Evolutionary conservation across 2,329 filamentous ascomycete species (phyloP).

Genomic region (Metarhizium rileyi): DNA sequence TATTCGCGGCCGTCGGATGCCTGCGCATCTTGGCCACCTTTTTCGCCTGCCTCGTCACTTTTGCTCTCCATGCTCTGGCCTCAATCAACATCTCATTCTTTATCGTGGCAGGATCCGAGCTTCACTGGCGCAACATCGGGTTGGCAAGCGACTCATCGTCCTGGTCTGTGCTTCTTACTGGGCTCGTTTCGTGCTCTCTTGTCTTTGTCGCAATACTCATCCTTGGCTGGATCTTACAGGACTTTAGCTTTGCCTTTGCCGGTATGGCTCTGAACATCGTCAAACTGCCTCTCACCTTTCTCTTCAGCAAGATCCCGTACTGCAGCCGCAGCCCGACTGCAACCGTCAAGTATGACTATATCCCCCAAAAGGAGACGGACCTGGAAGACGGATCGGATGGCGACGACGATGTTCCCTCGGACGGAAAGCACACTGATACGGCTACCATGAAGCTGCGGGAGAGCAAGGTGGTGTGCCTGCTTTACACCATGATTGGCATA

Average conservation of each 20-base stretch:
- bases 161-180: conserved; percentile 16
- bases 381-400: conserved; percentile 7
- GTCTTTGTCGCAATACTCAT: conserved; percentile 8
- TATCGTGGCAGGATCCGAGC: conserved; percentile 17
- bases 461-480: conserved; percentile 5
- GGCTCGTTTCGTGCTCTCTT: conserved; percentile 13
- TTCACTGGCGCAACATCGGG: conserved; percentile 19
- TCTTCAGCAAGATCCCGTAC: conserved; percentile 8
- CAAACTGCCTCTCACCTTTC: conserved; percentile 9
- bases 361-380: conserved; percentile 11
- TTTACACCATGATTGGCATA: conserved; percentile 15
- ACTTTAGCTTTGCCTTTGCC: conserved; percentile 11
- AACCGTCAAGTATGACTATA: conserved; percentile 6
- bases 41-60: conserved; percentile 13
- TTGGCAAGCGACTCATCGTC: conserved; percentile 16
- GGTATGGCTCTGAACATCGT: conserved; percentile 13
- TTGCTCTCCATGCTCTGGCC: conserved; percentile 13
- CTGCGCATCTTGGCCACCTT: conserved; percentile 12
- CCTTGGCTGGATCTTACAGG: conserved; percentile 14
- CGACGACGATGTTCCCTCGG: conserved; percentile 5
- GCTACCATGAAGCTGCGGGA: not conserved
- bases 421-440: conserved; percentile 1
- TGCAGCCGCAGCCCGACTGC: conserved; percentile 1
- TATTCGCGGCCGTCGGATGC: conserved; percentile 11
- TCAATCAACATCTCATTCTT: conserved; percentile 22